A percentile compares a stretch with the other conserved stretches of the same genome.
These are phyloP conservation scores for Juglanconis oblonga DNA, from an alignment of 2,329 filamentous ascomycete genomes.

Conservation along the genomic window DNA sequence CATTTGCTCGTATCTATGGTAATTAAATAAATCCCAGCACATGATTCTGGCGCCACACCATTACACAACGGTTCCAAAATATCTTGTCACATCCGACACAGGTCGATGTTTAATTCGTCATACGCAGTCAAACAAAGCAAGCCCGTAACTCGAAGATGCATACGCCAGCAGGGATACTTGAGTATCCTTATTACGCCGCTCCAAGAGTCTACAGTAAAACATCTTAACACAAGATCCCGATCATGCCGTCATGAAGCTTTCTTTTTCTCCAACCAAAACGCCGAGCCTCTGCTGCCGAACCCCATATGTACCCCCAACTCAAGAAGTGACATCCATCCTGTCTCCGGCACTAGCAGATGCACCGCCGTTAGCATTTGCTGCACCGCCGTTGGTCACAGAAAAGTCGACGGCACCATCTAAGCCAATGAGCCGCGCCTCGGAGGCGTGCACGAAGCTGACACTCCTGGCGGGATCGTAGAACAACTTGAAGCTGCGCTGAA, in stretches of 20 bases:
- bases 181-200: slow-evolving; percentile 16
- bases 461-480: slow-evolving; percentile 90
- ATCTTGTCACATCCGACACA: too few species aligned
- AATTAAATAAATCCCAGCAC: too few species aligned
- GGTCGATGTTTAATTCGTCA: too few species aligned
- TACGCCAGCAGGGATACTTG: slow-evolving; percentile 5
- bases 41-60: too few species aligned
- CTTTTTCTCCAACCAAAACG: slow-evolving; percentile 14
- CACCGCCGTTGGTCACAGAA: slow-evolving; percentile 51
- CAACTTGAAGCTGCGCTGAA: slow-evolving; percentile 87
- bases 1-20: too few species aligned
- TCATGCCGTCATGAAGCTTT: slow-evolving; percentile 8
- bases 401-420: slow-evolving; percentile 80
- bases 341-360: slow-evolving; percentile 23
- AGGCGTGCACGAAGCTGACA: slow-evolving; percentile 85
- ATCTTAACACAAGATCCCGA: slow-evolving; percentile 11
- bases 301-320: slow-evolving; percentile 18
- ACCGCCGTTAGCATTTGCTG: background rate
- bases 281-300: slow-evolving; percentile 4
- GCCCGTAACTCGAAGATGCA: background rate
- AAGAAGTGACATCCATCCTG: slow-evolving; percentile 43
- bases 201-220: slow-evolving; percentile 5
- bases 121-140: background rate
- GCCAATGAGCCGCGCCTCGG: slow-evolving; percentile 89
- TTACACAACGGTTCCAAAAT: too few species aligned